Evolutionary conservation across 345 rosid species (phyloP).

Genomic region (Geranium rotundifolium): DNA sequence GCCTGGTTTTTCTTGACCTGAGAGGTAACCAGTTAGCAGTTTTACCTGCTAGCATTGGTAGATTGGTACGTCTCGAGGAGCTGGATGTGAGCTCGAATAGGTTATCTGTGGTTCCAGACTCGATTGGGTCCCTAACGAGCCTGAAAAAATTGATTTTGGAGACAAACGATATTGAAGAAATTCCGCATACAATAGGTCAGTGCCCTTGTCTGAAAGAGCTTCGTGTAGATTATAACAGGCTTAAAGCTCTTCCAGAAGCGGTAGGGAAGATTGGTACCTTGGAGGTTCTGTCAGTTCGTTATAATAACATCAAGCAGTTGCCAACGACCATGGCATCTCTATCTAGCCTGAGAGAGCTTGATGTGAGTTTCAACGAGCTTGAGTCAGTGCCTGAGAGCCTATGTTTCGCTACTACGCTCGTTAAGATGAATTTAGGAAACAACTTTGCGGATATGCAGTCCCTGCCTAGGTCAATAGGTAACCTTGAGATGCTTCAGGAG

Average conservation of each 20-base stretch:
- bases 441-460: slow-evolving; percentile 77
- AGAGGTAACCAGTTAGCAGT: slow-evolving; percentile 67
- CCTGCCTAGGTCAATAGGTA: slow-evolving; percentile 84
- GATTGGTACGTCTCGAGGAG: slow-evolving; percentile 64
- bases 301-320: slow-evolving; percentile 73
- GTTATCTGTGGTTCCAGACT: slow-evolving; percentile 51
- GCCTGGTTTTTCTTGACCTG: slow-evolving; percentile 51
- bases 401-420: slow-evolving; percentile 70
- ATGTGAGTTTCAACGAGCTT: slow-evolving; percentile 95
- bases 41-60: slow-evolving; percentile 52
- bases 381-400: slow-evolving; percentile 92
- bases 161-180: slow-evolving; percentile 79
- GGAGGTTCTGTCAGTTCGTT: slow-evolving; percentile 71
- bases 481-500: slow-evolving; percentile 90
- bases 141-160: slow-evolving; percentile 59
- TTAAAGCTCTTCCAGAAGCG: slow-evolving; percentile 97
- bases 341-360: slow-evolving; percentile 62
- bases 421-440: slow-evolving; percentile 86
- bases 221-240: slow-evolving; percentile 75
- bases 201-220: slow-evolving; percentile 70
- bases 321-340: slow-evolving; percentile 92
- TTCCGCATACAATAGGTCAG: slow-evolving; percentile 65
- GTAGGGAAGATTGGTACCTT: slow-evolving; percentile 71
- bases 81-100: slow-evolving; percentile 84
- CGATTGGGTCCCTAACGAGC: slow-evolving; percentile 58